These are phyloP conservation scores for Babesia bovis DNA, from an alignment of 169 alveolate species.

Conservation along the genomic window DNA sequence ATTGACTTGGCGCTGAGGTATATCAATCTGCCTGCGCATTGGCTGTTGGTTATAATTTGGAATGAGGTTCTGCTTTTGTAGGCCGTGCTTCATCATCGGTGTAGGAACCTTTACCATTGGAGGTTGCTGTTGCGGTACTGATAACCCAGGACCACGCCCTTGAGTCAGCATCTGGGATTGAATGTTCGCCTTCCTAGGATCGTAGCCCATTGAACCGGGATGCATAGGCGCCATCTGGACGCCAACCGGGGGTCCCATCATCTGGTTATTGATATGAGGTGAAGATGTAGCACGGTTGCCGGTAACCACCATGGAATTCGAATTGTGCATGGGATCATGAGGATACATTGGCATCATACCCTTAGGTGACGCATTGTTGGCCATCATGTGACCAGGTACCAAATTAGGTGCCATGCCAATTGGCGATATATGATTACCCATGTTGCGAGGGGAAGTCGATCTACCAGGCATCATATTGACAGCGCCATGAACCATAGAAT, in stretches of 20 bases:
- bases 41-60: neutral
- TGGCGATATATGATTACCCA: constrained; percentile 19
- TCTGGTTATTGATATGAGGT: constrained; percentile 3
- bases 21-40: neutral
- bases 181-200: neutral
- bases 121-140: neutral
- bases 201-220: constrained; percentile 7
- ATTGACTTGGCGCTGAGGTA: neutral
- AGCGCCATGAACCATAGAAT: neutral
- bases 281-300: neutral
- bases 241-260: constrained; percentile 9
- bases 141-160: neutral
- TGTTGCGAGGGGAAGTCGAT: neutral
- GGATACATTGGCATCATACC: neutral
- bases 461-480: constrained; percentile 5
- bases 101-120: neutral
- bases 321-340: neutral
- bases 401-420: neutral
- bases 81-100: constrained; percentile 4
- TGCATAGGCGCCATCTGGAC: constrained; percentile 17
- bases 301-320: neutral
- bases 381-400: neutral
- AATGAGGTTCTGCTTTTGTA: neutral
- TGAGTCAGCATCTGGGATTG: constrained; percentile 1
- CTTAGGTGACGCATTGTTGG: constrained; percentile 15